Percentiles rank a stretch among this genome's conserved stretches.
These are phyloP conservation scores for Colletotrichum salicis DNA, from an alignment of 2,329 filamentous ascomycete species.

Conservation along the genomic window DNA sequence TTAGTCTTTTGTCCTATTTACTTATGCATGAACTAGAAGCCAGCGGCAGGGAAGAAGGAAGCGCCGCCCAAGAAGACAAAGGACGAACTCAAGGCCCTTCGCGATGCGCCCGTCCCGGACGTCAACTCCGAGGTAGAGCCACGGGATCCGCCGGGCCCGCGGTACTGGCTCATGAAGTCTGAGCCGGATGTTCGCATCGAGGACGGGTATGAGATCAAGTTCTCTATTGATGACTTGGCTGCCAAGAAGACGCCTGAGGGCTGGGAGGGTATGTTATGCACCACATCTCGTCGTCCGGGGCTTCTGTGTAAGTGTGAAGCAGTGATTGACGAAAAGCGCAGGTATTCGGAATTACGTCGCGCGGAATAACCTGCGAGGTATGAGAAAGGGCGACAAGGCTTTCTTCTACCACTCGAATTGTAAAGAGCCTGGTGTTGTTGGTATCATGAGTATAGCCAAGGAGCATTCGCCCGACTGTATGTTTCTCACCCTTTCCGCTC, in stretches of 20 bases:
- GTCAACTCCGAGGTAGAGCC: conserved; percentile 50
- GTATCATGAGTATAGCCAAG: conserved; percentile 87
- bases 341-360: conserved; percentile 55
- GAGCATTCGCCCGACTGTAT: conserved; percentile 84
- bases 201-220: conserved; percentile 88
- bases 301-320: background rate
- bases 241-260: conserved; percentile 80
- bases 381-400: conserved; percentile 90
- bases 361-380: conserved; percentile 88
- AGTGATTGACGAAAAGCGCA: background rate
- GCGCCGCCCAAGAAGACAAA: conserved; percentile 13
- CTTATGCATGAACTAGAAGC: background rate
- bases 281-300: background rate
- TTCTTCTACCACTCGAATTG: conserved; percentile 99
- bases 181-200: conserved; percentile 89
- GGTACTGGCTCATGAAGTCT: conserved; percentile 86
- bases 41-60: conserved; percentile 16
- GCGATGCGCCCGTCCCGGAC: conserved; percentile 42
- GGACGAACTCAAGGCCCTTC: conserved; percentile 31
- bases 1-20: no score
- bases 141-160: conserved; percentile 48
- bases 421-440: conserved; percentile 87
- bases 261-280: conserved; percentile 80
- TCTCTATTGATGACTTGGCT: conserved; percentile 91
- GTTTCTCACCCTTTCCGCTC: conserved; percentile 40